A percentile compares a stretch with the other conserved stretches of the same genome.
Evolutionary conservation across 2,329 filamentous ascomycete species (phyloP).

Genomic region (Lecanicillium sp.): DNA sequence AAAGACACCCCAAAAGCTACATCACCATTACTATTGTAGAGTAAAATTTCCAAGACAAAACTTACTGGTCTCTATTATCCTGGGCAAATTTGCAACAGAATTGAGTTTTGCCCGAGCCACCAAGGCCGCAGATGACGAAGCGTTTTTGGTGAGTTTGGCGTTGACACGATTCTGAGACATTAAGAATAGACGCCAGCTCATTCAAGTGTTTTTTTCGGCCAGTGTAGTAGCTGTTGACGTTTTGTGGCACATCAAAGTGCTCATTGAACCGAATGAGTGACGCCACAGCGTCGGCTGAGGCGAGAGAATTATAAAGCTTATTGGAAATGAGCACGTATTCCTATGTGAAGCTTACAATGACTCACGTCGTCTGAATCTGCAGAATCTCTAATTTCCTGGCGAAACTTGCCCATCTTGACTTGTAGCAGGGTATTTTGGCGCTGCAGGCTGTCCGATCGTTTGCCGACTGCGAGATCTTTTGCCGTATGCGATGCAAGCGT

Average conservation of each 20-base stretch:
- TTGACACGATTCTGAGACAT: neutral
- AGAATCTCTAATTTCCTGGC: neutral
- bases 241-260: constrained; percentile 2
- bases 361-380: neutral
- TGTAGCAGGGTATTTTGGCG: neutral
- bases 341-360: neutral
- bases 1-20: constrained; percentile 8
- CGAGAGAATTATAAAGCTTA: constrained; percentile 2
- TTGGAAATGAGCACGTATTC: neutral
- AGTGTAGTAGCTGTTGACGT: constrained; percentile 3
- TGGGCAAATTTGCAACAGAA: constrained; percentile 9
- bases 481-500: neutral
- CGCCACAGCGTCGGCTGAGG: neutral
- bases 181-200: neutral
- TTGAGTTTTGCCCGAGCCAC: constrained; percentile 9
- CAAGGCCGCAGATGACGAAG: constrained; percentile 7
- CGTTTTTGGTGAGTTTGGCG: constrained; percentile 4
- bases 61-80: constrained; percentile 1
- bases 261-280: constrained; percentile 1
- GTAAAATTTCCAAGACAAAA: too few relatives aligned
- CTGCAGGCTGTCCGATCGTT: neutral
- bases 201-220: neutral
- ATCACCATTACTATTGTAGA: too few relatives aligned
- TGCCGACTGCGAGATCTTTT: constrained; percentile 1
- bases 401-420: neutral